Percentiles rank a stretch among this genome's conserved stretches.
Conservation (phyloP, 768 basidiomycete genomes). For the Russula dissimulans region DNA sequence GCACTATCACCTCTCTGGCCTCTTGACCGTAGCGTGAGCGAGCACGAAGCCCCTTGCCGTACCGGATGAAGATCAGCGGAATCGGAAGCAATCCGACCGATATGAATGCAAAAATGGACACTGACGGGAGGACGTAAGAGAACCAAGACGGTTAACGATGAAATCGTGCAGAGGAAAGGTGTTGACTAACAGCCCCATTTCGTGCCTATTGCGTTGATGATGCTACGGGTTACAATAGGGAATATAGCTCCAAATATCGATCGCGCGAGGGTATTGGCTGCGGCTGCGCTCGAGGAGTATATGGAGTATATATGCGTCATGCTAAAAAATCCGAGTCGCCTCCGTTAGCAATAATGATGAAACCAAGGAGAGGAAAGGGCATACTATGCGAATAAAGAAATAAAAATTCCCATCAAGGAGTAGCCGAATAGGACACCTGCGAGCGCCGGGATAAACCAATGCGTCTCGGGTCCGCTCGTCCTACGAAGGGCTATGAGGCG, state of each 20-base stretch:
- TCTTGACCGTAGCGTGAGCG: slow-evolving; percentile 20
- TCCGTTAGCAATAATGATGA: neutral
- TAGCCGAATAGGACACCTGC: slow-evolving; percentile 22
- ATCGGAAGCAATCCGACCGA: slow-evolving; percentile 21
- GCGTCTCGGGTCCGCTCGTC: slow-evolving; percentile 20
- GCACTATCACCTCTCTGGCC: slow-evolving; percentile 12
- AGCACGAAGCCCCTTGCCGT: slow-evolving; percentile 19
- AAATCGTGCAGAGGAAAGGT: neutral
- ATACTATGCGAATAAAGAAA: slow-evolving; percentile 21
- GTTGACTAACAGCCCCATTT: slow-evolving; percentile 22
- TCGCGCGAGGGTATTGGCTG: slow-evolving; percentile 20
- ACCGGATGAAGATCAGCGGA: slow-evolving; percentile 23
- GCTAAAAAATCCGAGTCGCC: neutral
- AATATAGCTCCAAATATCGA: slow-evolving; percentile 20
- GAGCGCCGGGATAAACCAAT: slow-evolving; percentile 21
- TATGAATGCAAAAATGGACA: slow-evolving; percentile 22
- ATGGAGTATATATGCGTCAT: slow-evolving; percentile 18
- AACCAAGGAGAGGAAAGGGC: neutral
- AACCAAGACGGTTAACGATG: neutral
- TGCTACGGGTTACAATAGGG: slow-evolving; percentile 19
- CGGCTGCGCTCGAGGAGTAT: slow-evolving; percentile 19
- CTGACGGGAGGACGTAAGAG: neutral
- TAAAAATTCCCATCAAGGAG: slow-evolving; percentile 19
- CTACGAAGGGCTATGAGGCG: neutral
- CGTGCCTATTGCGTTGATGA: slow-evolving; percentile 19